Percentiles rank a stretch among this genome's conserved stretches.
phyloP scores from a whole-genome alignment of 495 filamentous ascomycete species.

The Trichoderma orchidacearum region DNA sequence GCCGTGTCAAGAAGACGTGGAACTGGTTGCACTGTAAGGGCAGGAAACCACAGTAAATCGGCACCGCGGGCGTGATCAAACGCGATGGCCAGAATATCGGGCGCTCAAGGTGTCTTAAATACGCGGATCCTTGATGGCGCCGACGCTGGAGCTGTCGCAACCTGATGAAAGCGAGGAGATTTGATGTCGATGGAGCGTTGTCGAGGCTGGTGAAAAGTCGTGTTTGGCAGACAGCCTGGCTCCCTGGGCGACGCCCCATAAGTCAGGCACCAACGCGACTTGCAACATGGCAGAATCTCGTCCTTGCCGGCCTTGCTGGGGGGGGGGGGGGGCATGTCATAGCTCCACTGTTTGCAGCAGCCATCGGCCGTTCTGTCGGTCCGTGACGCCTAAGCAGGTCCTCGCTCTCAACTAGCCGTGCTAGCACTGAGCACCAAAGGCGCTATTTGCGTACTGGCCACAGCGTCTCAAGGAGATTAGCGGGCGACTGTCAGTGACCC shows the following conservation, averaged over 20 bases:
- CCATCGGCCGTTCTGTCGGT: neutral
- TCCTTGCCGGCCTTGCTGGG: too few relatives aligned
- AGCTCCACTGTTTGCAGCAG: neutral
- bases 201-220: neutral
- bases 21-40: neutral
- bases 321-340: neutral
- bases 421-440: neutral
- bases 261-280: neutral
- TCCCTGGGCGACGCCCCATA: neutral
- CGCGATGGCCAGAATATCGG: neutral
- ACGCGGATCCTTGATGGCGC: neutral
- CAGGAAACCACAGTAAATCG: neutral
- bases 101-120: neutral
- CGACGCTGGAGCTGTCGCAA: neutral
- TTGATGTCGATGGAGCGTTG: neutral
- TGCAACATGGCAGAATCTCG: too few relatives aligned
- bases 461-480: too few relatives aligned
- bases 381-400: neutral
- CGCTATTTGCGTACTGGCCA: too few relatives aligned
- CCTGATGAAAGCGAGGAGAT: neutral
- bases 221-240: neutral
- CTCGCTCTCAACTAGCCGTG: neutral
- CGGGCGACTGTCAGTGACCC: too few relatives aligned
- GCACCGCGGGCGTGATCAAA: neutral
- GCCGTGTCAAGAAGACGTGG: neutral